Conservation (phyloP, 2,329 filamentous ascomycete species). For the Talaromyces marneffei region DNA sequence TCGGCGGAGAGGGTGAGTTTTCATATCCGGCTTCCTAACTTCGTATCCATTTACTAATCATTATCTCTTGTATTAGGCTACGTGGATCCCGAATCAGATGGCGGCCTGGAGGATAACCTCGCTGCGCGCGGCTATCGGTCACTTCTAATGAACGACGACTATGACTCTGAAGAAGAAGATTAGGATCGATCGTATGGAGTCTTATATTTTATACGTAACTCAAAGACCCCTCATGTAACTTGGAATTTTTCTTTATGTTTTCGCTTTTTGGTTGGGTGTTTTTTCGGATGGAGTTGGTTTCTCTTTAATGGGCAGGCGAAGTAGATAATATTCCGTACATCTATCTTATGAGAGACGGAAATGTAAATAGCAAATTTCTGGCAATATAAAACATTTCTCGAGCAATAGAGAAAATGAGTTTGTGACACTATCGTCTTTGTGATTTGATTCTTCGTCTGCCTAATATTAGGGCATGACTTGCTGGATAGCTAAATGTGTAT, state of each 20-base stretch:
- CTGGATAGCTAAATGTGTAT: no score
- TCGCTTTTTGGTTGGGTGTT: neutral
- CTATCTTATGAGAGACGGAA: neutral
- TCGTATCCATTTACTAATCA: neutral
- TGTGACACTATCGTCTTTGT: no score
- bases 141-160: conserved; percentile 71
- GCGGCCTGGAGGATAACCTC: conserved; percentile 83
- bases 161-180: conserved; percentile 55
- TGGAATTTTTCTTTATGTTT: neutral
- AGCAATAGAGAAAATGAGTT: neutral
- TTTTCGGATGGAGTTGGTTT: neutral
- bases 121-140: conserved; percentile 72
- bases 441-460: no score
- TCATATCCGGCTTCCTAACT: neutral
- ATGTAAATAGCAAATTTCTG: neutral
- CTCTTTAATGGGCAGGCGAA: neutral
- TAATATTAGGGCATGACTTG: no score
- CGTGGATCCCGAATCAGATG: conserved; percentile 77
- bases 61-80: conserved; percentile 54
- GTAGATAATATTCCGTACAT: neutral
- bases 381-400: neutral
- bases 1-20: conserved; percentile 66
- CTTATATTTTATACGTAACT: neutral
- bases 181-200: neutral
- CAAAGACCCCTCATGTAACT: neutral